These are phyloP conservation scores for Aureobasidium sp. DNA, from an alignment of 2,329 filamentous ascomycete genomes.

Conservation along the genomic window DNA sequence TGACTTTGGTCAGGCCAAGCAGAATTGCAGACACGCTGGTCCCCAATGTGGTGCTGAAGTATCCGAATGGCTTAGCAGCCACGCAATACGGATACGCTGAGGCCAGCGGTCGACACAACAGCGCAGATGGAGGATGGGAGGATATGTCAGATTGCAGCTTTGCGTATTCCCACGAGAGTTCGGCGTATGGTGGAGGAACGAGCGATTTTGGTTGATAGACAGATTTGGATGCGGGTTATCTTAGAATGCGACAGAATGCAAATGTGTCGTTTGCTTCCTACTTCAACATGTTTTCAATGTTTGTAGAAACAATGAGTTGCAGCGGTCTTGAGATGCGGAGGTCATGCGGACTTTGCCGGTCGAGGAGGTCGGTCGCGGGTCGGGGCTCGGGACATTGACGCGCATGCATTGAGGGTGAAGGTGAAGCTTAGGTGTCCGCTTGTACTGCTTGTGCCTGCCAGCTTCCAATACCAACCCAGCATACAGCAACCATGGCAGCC, in stretches of 20 bases:
- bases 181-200: constrained; percentile 4
- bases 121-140: background rate
- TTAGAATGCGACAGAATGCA: background rate
- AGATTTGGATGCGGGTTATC: background rate
- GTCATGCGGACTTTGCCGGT: background rate
- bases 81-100: background rate
- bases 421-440: constrained; percentile 11
- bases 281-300: background rate
- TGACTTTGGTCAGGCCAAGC: background rate
- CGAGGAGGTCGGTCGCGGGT: background rate
- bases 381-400: constrained; percentile 6
- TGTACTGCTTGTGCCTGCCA: background rate
- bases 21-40: background rate
- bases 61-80: background rate
- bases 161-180: constrained; percentile 7
- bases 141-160: constrained; percentile 3
- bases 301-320: background rate
- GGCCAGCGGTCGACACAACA: background rate
- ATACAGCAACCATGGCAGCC: constrained; percentile 30
- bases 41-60: background rate
- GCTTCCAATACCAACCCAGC: background rate
- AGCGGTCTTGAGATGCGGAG: background rate
- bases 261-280: background rate
- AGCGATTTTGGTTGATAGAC: constrained; percentile 9
- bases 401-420: background rate